Evolutionary conservation across 345 rosid genomes (phyloP).

Genomic region (Citrus glauca): DNA sequence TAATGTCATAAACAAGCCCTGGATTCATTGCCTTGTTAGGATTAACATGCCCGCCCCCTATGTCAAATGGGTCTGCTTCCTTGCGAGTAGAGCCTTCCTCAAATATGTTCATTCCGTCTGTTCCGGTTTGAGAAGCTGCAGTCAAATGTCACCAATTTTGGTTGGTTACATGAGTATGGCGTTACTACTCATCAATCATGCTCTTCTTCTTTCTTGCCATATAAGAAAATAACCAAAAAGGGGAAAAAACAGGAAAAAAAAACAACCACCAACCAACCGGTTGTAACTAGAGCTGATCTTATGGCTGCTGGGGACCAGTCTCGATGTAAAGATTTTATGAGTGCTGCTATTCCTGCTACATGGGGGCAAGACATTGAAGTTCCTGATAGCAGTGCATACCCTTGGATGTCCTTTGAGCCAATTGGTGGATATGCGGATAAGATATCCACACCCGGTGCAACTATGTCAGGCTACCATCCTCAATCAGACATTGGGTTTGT

Average conservation of each 20-base stretch:
- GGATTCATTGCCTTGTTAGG: conserved; percentile 40
- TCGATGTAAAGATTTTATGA: conserved; percentile 46
- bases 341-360: conserved; percentile 56
- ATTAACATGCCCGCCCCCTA: conserved; percentile 46
- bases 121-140: conserved; percentile 48
- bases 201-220: too few relatives aligned
- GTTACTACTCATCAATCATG: too few relatives aligned
- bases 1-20: conserved; percentile 43
- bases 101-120: conserved; percentile 34
- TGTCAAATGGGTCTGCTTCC: conserved; percentile 42
- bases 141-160: neutral
- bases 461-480: conserved; percentile 31
- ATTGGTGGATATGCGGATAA: conserved; percentile 30
- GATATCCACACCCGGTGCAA: conserved; percentile 38
- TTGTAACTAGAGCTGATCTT: conserved; percentile 61
- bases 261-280: conserved; percentile 12
- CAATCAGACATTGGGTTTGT: neutral
- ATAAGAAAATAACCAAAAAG: too few relatives aligned
- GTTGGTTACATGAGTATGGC: too few relatives aligned
- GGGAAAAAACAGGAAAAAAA: too few relatives aligned
- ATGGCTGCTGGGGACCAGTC: conserved; percentile 59
- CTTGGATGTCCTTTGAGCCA: conserved; percentile 8
- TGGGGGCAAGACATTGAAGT: conserved; percentile 65
- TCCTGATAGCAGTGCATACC: conserved; percentile 39
- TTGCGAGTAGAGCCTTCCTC: conserved; percentile 47